Conservation (phyloP, 768 basidiomycete species). For the Suillus hirtellus region DNA sequence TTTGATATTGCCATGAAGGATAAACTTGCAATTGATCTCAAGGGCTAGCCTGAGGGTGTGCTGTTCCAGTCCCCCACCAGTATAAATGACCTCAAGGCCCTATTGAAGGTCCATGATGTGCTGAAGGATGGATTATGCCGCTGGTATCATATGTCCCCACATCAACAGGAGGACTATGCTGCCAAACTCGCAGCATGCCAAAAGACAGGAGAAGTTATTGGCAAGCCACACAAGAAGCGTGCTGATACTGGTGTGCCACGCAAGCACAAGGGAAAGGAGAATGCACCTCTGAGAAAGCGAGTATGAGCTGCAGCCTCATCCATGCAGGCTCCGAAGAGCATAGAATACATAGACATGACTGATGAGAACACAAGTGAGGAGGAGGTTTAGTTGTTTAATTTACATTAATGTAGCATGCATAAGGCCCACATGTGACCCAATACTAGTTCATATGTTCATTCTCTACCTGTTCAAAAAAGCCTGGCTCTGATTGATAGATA, state of each 20-base stretch:
- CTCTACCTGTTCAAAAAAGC: too few species aligned
- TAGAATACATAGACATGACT: neutral
- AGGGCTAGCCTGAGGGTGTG: constrained; percentile 12
- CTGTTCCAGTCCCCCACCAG: constrained; percentile 7
- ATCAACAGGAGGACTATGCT: neutral
- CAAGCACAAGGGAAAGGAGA: neutral
- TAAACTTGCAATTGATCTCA: neutral
- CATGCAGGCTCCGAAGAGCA: neutral
- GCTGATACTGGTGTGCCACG: neutral
- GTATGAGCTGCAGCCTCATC: neutral
- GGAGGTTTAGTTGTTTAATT: neutral
- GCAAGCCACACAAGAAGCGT: constrained; percentile 5
- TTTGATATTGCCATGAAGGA: constrained; percentile 11
- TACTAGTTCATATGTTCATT: too few species aligned
- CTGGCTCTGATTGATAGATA: too few species aligned
- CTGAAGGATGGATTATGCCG: constrained; percentile 1
- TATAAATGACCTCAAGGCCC: neutral
- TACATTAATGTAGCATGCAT: too few species aligned
- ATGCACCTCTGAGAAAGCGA: neutral
- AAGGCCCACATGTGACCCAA: too few species aligned
- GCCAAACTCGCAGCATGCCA: neutral
- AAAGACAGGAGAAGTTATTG: constrained; percentile 3
- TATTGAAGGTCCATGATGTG: constrained; percentile 1
- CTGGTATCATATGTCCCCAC: constrained; percentile 6
- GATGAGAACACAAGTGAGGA: neutral